phyloP scores from a whole-genome alignment of 345 rosid species.

The Leavenworthia alabamica region DNA sequence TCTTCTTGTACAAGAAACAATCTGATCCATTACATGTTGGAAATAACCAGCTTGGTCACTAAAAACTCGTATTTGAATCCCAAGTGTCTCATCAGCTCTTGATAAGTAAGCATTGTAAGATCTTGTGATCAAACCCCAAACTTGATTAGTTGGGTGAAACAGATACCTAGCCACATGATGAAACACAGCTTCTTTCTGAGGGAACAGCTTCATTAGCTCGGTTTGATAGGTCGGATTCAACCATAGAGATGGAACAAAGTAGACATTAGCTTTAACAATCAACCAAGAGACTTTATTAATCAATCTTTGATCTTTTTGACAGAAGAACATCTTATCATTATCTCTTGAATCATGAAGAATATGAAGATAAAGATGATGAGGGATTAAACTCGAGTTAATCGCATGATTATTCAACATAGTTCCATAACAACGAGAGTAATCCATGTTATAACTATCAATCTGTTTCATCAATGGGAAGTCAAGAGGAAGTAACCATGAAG shows the following conservation, averaged over 20 bases:
- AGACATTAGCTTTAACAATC: slow-evolving; percentile 17
- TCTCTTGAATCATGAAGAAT: slow-evolving; percentile 24
- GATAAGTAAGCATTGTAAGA: slow-evolving; percentile 32
- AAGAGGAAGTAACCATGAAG: slow-evolving; percentile 56
- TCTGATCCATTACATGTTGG: slow-evolving; percentile 32
- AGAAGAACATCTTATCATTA: slow-evolving; percentile 35
- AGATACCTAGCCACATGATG: slow-evolving; percentile 37
- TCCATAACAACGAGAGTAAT: slow-evolving; percentile 10
- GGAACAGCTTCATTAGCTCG: slow-evolving; percentile 26
- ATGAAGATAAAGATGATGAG: slow-evolving; percentile 21
- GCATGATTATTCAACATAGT: slow-evolving; percentile 17
- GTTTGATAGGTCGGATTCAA: slow-evolving; percentile 19
- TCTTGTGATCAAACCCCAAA: slow-evolving; percentile 35
- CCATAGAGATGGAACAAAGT: slow-evolving; percentile 35
- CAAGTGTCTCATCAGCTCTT: slow-evolving; percentile 29
- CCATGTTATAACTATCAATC: slow-evolving; percentile 33
- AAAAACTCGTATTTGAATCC: slow-evolving; percentile 35
- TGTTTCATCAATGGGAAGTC: slow-evolving; percentile 45
- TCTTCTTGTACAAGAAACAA: slow-evolving; percentile 24
- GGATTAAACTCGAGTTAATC: slow-evolving; percentile 11
- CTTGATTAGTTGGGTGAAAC: slow-evolving; percentile 37
- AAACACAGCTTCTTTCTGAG: slow-evolving; percentile 31
- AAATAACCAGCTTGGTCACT: neutral
- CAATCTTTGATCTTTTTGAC: slow-evolving; percentile 28
- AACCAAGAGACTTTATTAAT: slow-evolving; percentile 33